phyloP scores from a whole-genome alignment of 164 flowering plant species.

The Vitis amurensis region DNA sequence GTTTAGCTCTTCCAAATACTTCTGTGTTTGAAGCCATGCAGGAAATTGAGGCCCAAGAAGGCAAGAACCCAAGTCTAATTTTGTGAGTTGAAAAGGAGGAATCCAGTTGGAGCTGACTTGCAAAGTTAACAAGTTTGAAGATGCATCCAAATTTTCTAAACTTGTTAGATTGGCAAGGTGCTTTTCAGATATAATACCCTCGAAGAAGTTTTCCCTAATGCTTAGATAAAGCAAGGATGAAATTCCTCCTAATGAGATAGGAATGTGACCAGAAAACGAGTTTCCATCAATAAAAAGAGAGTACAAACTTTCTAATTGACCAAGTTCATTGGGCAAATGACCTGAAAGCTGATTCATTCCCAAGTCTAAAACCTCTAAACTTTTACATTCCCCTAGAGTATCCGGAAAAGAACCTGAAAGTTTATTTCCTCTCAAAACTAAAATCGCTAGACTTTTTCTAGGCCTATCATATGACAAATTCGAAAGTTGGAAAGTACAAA shows the following conservation, averaged over 20 bases:
- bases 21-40: slow-evolving; percentile 12
- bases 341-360: not conserved
- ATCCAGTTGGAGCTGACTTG: slow-evolving; percentile 6
- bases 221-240: not conserved
- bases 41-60: slow-evolving; percentile 10
- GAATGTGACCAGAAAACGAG: slow-evolving; percentile 10
- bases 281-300: not conserved
- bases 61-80: not conserved
- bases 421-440: too few relatives aligned
- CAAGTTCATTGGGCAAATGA: not conserved
- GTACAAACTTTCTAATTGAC: not conserved
- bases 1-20: not conserved
- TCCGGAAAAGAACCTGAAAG: too few relatives aligned
- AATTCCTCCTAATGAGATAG: slow-evolving; percentile 10
- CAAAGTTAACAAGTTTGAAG: slow-evolving; percentile 5
- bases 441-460: too few relatives aligned
- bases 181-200: slow-evolving; percentile 5
- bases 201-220: not conserved
- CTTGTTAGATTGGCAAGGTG: slow-evolving; percentile 17
- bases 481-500: not conserved
- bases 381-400: not conserved
- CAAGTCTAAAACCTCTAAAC: not conserved
- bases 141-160: not conserved
- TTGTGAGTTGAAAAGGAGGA: slow-evolving; percentile 16
- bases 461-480: too few relatives aligned